Conservation (phyloP, 2,329 filamentous ascomycete species). For the Pseudogymnoascus sp. region DNA sequence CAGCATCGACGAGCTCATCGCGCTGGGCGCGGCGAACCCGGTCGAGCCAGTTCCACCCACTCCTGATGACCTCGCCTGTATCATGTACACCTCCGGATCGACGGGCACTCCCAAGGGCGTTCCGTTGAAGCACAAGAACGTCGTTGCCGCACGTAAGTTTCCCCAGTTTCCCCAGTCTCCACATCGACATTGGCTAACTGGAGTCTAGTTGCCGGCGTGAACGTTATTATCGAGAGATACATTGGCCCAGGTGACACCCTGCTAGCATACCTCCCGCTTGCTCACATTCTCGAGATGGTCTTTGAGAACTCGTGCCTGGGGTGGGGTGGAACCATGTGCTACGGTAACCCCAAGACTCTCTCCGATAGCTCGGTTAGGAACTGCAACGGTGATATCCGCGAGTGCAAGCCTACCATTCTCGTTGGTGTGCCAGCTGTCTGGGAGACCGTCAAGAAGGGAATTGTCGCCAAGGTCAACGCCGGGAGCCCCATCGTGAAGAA, state of each 20-base stretch:
- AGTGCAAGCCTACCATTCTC: conserved; percentile 80
- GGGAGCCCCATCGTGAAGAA: conserved; percentile 59
- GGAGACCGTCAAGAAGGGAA: conserved; percentile 95
- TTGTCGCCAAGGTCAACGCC: conserved; percentile 67
- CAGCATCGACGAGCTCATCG: conserved; percentile 45
- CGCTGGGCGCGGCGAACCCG: conserved; percentile 50
- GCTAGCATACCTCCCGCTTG: conserved; percentile 85
- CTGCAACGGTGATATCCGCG: conserved; percentile 87
- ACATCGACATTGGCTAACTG: conserved; percentile 10
- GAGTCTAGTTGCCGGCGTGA: conserved; percentile 64
- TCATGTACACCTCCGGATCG: conserved; percentile 82
- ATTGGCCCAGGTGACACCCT: conserved; percentile 71
- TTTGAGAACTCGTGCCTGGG: conserved; percentile 86
- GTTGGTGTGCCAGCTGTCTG: conserved; percentile 94
- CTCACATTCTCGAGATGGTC: conserved; percentile 92
- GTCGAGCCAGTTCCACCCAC: conserved; percentile 65
- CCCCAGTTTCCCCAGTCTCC: background rate
- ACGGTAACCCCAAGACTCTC: conserved; percentile 82
- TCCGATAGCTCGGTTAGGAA: conserved; percentile 80
- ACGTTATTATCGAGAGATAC: conserved; percentile 66
- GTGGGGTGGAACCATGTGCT: conserved; percentile 86
- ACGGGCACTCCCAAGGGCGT: conserved; percentile 88
- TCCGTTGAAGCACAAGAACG: conserved; percentile 71
- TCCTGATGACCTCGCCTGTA: conserved; percentile 72
- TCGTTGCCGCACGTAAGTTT: conserved; percentile 67